Conservation (phyloP, 164 flowering plant genomes). For the Kalanchoe fedtschenkoi region DNA sequence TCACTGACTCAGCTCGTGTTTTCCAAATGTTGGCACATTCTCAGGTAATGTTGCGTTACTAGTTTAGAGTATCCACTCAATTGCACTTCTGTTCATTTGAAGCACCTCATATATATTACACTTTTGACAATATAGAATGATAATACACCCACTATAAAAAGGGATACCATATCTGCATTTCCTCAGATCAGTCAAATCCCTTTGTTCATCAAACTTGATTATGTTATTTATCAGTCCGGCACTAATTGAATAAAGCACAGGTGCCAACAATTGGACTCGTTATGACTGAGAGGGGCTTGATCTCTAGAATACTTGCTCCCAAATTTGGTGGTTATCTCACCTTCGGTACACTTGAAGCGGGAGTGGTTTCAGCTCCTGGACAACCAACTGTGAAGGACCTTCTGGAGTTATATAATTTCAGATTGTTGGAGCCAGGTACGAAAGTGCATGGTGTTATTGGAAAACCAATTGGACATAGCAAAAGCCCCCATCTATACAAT, state of each 20-base stretch:
- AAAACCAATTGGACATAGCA: slow-evolving; percentile 36
- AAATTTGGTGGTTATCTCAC: slow-evolving; percentile 23
- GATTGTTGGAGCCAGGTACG: slow-evolving; percentile 18
- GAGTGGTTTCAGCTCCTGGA: slow-evolving; percentile 21
- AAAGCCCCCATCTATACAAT: slow-evolving; percentile 27
- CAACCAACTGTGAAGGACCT: slow-evolving; percentile 21
- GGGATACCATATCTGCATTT: neutral
- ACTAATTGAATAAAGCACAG: slow-evolving; percentile 9
- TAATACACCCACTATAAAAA: neutral
- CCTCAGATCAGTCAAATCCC: neutral
- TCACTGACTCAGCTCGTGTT: slow-evolving; percentile 52
- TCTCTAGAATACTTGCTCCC: slow-evolving; percentile 18
- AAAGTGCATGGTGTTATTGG: slow-evolving; percentile 30
- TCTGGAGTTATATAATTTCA: slow-evolving; percentile 18
- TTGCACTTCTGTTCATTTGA: neutral
- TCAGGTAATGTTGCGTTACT: slow-evolving; percentile 33
- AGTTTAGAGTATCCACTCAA: neutral
- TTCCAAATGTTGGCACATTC: slow-evolving; percentile 48
- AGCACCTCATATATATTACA: neutral
- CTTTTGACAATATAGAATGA: neutral
- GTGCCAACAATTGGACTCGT: slow-evolving; percentile 22
- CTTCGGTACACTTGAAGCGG: slow-evolving; percentile 21
- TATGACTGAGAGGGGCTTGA: slow-evolving; percentile 22
- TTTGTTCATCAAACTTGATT: neutral
- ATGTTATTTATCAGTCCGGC: neutral